phyloP scores from a whole-genome alignment of 495 filamentous ascomycete species.

The Penicillium goetzii region DNA sequence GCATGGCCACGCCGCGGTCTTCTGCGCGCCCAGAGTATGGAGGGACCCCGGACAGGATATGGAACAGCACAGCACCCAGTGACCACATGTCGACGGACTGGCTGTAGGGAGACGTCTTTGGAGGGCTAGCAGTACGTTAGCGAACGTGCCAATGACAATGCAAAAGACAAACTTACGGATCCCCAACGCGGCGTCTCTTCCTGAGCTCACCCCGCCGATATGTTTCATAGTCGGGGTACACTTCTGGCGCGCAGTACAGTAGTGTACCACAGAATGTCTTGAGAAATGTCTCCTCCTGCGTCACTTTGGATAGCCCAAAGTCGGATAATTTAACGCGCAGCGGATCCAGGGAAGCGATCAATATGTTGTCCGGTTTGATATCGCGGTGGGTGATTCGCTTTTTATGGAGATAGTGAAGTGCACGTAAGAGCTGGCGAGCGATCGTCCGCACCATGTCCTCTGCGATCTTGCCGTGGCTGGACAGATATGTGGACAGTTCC shows the following conservation, averaged over 20 bases:
- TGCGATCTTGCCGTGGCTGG: constrained; percentile 58
- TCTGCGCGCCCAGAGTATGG: constrained; percentile 74
- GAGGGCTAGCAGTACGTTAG: constrained; percentile 38
- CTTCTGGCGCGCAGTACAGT: constrained; percentile 93
- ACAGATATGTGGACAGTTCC: constrained; percentile 76
- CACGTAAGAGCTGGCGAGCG: constrained; percentile 75
- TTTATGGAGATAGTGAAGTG: constrained; percentile 83
- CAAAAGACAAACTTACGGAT: constrained; percentile 42
- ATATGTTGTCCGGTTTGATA: constrained; percentile 97
- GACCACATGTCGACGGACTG: constrained; percentile 96
- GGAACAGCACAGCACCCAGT: constrained; percentile 86
- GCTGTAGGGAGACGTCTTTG: constrained; percentile 67
- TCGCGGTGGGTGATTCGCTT: constrained; percentile 93
- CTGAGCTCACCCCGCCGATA: constrained; percentile 46
- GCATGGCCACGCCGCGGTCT: constrained; percentile 62
- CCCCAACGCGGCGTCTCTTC: constrained; percentile 57
- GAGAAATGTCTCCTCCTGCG: constrained; percentile 86
- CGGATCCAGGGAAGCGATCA: constrained; percentile 73
- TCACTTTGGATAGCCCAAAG: constrained; percentile 92
- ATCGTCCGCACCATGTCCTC: constrained; percentile 73
- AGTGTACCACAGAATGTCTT: constrained; percentile 96
- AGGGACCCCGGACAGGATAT: constrained; percentile 70
- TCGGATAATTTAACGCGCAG: constrained; percentile 89
- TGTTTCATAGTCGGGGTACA: constrained; percentile 80
- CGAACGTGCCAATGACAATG: not conserved